Evolutionary conservation across 2,329 filamentous ascomycete species (phyloP), one percentile per base, ranked within the genome.

Genomic region (Alternaria postmessia): DNA sequence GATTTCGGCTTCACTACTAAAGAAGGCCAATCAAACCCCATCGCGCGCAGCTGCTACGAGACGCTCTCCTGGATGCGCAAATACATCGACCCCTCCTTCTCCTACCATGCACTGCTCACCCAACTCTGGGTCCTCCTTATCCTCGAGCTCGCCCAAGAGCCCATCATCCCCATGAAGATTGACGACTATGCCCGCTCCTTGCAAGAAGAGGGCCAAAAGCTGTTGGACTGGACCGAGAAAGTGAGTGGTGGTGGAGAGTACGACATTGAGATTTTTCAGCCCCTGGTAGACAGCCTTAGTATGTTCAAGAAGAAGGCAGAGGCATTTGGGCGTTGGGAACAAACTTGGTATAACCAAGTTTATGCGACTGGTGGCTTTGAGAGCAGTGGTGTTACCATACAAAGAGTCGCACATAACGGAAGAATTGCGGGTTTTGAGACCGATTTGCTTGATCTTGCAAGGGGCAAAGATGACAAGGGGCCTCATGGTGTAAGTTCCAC

Each of bases 1-100:
- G 93, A 98, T 75, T 87, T 99, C 66, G 86, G 87, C 28, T 98
- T 99, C 73, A 79, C 82, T 38, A 91, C 62, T 18, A 56, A 47
- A 20, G 51, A 65, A 24, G 52, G 48, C 34, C 43, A 57, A 7
- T 78, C 82, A 42, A 79, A 78, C 11, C 90, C 86, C 70, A 92
- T 94, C 0, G 88, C 89, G 52, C 89, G 93, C 78, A 94, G 91
- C 61, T 95, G 91, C 79, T 96, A 96, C 79, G 94, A 98, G 74
- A 96, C 89, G 54, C 94, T 91, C 69, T 90, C 93, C 44, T 94
- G 93, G 89, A 92, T 98, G 85, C 83, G 89, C 26, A 85, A 85
- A 38, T 88, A 91, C 61, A 89, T 91, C 22, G 95, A 99, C 75
- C 93, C 93, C 0, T 89, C 86, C 1, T 97, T 97, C 73, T 78